A percentile compares a stretch with the other conserved stretches of the same genome.
These are phyloP conservation scores for Ascochyta viciae-villosae DNA, from an alignment of 2,329 filamentous ascomycete species.

Conservation along the genomic window DNA sequence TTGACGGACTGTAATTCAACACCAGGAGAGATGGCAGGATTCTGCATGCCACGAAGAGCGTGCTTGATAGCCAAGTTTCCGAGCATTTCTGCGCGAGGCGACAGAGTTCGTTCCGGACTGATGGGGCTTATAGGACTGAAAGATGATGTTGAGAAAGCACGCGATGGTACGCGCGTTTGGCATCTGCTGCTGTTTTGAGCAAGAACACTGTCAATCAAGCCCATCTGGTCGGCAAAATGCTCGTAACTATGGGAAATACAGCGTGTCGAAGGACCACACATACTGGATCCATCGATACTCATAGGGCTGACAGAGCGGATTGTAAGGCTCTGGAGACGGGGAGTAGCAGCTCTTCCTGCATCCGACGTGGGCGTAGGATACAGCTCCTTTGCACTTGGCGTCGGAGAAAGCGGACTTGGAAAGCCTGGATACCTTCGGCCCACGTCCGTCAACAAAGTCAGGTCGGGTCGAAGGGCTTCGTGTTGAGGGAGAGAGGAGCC, in stretches of 20 bases:
- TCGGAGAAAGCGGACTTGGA: conserved; percentile 41
- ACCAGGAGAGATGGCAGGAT: neutral
- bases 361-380: conserved; percentile 40
- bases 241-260: conserved; percentile 25
- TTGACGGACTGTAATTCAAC: neutral
- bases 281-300: conserved; percentile 37
- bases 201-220: conserved; percentile 26
- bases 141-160: conserved; percentile 10
- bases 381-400: conserved; percentile 32
- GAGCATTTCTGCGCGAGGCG: conserved; percentile 39
- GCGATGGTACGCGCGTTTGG: neutral
- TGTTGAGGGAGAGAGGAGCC: conserved; percentile 9
- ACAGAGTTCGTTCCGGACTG: conserved; percentile 26
- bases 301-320: conserved; percentile 27
- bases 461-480: conserved; percentile 12
- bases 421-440: conserved; percentile 43
- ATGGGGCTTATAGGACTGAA: conserved; percentile 20
- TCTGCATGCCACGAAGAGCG: neutral
- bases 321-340: conserved; percentile 19
- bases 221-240: conserved; percentile 19
- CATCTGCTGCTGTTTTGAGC: neutral
- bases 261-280: conserved; percentile 27
- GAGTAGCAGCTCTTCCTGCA: conserved; percentile 16
- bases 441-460: conserved; percentile 39
- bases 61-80: conserved; percentile 24